phyloP scores from a whole-genome alignment of 2,329 filamentous ascomycete species.

The Teratosphaeria gauchensis region DNA sequence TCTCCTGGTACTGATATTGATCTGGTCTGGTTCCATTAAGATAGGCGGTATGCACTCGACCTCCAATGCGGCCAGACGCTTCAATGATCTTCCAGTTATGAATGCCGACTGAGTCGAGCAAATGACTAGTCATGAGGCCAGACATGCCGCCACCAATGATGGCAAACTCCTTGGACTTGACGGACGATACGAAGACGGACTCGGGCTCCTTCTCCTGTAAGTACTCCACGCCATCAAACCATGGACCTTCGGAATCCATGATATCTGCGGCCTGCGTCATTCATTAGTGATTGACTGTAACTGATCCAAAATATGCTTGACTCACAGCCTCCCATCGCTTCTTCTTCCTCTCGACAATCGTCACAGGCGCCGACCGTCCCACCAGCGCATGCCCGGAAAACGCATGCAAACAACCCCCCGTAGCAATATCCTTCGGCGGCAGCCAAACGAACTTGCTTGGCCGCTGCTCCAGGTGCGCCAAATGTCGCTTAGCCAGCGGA shows the following conservation, averaged over 20 bases:
- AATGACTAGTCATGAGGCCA: slow-evolving; percentile 49
- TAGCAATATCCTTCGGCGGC: slow-evolving; percentile 22
- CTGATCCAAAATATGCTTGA: not conserved
- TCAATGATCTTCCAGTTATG: slow-evolving; percentile 54
- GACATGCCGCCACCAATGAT: slow-evolving; percentile 59
- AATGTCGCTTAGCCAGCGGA: slow-evolving; percentile 18
- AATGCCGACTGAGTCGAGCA: slow-evolving; percentile 46
- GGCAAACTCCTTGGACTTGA: slow-evolving; percentile 50
- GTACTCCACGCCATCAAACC: slow-evolving; percentile 56
- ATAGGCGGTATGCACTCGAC: slow-evolving; percentile 55
- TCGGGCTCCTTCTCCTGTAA: slow-evolving; percentile 46
- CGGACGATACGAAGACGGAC: slow-evolving; percentile 42
- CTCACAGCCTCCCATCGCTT: slow-evolving; percentile 27
- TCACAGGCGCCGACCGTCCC: slow-evolving; percentile 33
- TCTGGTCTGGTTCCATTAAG: slow-evolving; percentile 48
- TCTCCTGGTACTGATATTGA: slow-evolving; percentile 59
- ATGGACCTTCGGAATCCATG: slow-evolving; percentile 48
- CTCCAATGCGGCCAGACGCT: slow-evolving; percentile 50
- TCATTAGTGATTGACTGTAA: not conserved
- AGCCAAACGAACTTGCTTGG: slow-evolving; percentile 42
- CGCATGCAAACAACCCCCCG: slow-evolving; percentile 36
- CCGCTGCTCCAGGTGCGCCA: slow-evolving; percentile 19
- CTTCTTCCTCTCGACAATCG: slow-evolving; percentile 26
- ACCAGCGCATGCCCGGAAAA: slow-evolving; percentile 31
- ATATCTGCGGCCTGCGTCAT: slow-evolving; percentile 33